A percentile compares a stretch with the other conserved stretches of the same genome.
Evolutionary conservation across 1,139 yeast genomes (phyloP).

Genomic region (Magnusiomyces suaveolens): DNA sequence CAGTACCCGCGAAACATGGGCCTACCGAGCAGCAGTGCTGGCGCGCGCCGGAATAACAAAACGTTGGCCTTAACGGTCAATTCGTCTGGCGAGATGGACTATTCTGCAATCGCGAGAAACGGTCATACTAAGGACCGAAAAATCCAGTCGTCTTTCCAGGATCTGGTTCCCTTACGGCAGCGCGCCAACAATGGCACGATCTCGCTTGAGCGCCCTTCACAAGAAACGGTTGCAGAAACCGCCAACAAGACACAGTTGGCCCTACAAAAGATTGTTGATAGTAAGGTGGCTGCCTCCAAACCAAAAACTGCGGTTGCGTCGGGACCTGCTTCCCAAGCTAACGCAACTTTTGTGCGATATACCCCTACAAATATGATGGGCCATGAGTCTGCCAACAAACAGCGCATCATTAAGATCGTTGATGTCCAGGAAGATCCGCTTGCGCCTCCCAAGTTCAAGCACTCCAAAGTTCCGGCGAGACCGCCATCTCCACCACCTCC

Average conservation of each 20-base stretch:
- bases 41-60: conserved; percentile 15
- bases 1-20: conserved; percentile 34
- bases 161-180: conserved; percentile 42
- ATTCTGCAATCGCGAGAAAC: conserved; percentile 31
- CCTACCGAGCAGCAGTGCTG: not conserved
- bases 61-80: conserved; percentile 30
- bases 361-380: conserved; percentile 39
- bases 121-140: conserved; percentile 30
- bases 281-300: conserved; percentile 30
- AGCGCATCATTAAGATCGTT: conserved; percentile 45
- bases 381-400: conserved; percentile 24
- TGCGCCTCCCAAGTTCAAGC: conserved; percentile 71
- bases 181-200: conserved; percentile 33
- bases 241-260: conserved; percentile 42
- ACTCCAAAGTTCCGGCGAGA: conserved; percentile 60
- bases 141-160: conserved; percentile 36
- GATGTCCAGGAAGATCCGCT: conserved; percentile 71
- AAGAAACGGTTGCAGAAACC: conserved; percentile 34
- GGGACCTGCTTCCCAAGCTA: conserved; percentile 15
- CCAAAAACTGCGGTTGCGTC: conserved; percentile 25
- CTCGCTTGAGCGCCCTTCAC: conserved; percentile 35
- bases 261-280: conserved; percentile 38
- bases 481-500: conserved; percentile 64
- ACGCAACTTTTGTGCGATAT: conserved; percentile 39
- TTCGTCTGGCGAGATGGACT: conserved; percentile 29